Conservation (phyloP, 1,284 basidiomycete genomes). For the Trichosporon inkin region DNA sequence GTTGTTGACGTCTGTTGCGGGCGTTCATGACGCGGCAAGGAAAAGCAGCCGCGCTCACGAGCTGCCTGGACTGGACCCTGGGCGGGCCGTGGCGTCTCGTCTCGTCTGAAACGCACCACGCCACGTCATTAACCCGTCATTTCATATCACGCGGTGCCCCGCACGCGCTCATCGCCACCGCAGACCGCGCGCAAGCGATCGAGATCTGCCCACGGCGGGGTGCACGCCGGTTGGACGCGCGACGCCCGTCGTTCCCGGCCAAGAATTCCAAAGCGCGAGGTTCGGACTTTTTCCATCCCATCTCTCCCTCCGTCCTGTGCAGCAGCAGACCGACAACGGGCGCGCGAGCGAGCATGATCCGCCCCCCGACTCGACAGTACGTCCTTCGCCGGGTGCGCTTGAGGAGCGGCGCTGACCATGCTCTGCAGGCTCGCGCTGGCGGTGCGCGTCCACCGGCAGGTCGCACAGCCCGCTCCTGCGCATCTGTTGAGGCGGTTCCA, state of each 20-base stretch:
- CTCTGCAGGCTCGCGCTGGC: not conserved
- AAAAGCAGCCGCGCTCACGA: constrained; percentile 17
- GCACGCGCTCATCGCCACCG: too few species aligned
- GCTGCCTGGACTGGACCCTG: too few species aligned
- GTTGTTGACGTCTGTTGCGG: constrained; percentile 12
- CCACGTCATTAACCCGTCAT: not conserved
- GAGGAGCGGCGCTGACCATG: not conserved
- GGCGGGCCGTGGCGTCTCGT: not conserved
- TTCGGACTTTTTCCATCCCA: too few species aligned
- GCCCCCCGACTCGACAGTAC: not conserved
- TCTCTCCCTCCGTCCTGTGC: not conserved
- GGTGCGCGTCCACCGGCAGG: not conserved
- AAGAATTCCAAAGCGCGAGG: too few species aligned
- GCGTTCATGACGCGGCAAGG: constrained; percentile 8
- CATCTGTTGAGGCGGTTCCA: constrained; percentile 4
- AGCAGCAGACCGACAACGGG: not conserved
- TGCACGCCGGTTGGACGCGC: too few species aligned
- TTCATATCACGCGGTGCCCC: too few species aligned
- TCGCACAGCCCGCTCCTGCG: not conserved
- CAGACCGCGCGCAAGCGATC: too few species aligned
- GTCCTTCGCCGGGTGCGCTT: too few species aligned
- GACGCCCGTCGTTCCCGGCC: too few species aligned
- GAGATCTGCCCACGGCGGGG: too few species aligned
- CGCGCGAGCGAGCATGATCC: not conserved
- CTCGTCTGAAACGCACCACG: not conserved